Conservation (phyloP, 768 basidiomycete genomes). For the Tremella yokohamensis region DNA sequence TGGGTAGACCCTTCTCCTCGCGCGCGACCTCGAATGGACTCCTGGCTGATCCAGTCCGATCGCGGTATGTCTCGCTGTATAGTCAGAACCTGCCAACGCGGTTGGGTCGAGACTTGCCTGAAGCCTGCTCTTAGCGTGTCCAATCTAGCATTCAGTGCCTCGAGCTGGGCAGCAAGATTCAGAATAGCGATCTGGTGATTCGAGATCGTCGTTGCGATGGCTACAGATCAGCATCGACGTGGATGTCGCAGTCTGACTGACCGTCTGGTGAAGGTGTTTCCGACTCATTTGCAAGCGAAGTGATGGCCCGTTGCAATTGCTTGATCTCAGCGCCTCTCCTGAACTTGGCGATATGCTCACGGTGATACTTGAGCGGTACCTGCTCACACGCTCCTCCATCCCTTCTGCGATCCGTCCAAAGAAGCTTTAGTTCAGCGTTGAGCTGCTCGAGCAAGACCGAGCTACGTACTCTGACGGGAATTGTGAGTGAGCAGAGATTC, state of each 20-base stretch:
- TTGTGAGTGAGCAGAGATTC: constrained; percentile 30
- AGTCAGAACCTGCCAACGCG: neutral
- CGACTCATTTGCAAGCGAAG: constrained; percentile 20
- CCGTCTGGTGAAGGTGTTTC: constrained; percentile 39
- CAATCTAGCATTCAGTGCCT: constrained; percentile 31
- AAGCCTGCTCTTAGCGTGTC: constrained; percentile 25
- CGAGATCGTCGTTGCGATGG: constrained; percentile 40
- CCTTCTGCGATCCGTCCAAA: constrained; percentile 27
- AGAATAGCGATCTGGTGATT: constrained; percentile 41
- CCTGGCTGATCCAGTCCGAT: constrained; percentile 34
- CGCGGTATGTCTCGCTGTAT: constrained; percentile 34
- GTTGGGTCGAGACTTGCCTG: constrained; percentile 21
- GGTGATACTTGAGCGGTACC: constrained; percentile 35
- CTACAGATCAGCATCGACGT: constrained; percentile 11
- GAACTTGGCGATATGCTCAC: constrained; percentile 19
- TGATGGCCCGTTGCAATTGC: constrained; percentile 39
- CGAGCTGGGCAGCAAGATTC: constrained; percentile 35
- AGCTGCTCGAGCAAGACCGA: neutral
- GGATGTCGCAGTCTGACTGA: neutral
- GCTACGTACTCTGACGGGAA: constrained; percentile 36
- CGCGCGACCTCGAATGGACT: constrained; percentile 46
- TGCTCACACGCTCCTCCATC: constrained; percentile 31
- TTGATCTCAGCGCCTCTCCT: constrained; percentile 6
- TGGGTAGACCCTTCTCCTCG: constrained; percentile 31
- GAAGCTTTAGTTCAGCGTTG: constrained; percentile 24